Conservation (phyloP, 495 filamentous ascomycete genomes). For the Aspergillus campestris region DNA sequence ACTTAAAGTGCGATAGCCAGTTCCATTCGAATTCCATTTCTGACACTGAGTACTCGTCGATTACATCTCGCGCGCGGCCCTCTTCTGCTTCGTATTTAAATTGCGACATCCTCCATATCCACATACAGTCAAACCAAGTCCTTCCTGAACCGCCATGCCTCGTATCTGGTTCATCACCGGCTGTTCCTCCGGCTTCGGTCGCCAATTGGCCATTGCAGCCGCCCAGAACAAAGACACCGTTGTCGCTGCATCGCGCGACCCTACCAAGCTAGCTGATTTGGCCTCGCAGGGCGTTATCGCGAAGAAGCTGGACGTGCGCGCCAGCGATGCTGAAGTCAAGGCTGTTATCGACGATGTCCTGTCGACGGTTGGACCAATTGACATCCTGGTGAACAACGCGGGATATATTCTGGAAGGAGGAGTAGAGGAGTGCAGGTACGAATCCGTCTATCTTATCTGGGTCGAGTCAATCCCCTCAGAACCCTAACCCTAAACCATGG, state of each 20-base stretch:
- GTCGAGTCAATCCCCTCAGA: too few species aligned
- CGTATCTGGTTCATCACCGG: constrained; percentile 45
- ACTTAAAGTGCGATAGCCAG: too few species aligned
- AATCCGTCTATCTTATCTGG: too few species aligned
- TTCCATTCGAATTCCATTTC: too few species aligned
- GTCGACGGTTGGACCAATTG: constrained; percentile 26
- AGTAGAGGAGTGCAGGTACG: constrained; percentile 5
- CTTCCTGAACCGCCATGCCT: too few species aligned
- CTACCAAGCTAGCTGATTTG: constrained; percentile 27
- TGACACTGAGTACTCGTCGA: too few species aligned
- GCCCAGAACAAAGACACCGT: constrained; percentile 43
- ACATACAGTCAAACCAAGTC: too few species aligned
- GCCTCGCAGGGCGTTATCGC: constrained; percentile 23
- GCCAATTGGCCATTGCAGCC: constrained; percentile 29
- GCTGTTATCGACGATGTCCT: constrained; percentile 27
- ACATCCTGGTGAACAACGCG: constrained; percentile 45
- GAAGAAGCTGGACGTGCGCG: constrained; percentile 33
- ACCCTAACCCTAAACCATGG: too few species aligned
- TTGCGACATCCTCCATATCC: too few species aligned
- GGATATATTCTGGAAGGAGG: constrained; percentile 23
- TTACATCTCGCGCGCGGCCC: too few species aligned
- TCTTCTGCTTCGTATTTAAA: too few species aligned
- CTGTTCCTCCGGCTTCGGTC: constrained; percentile 41
- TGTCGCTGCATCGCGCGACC: constrained; percentile 43
- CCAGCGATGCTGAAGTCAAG: constrained; percentile 18